Percentiles rank a stretch among this genome's conserved stretches.
phyloP scores from a whole-genome alignment of 2,329 filamentous ascomycete genomes.

The Clarireedia monteithiana region DNA sequence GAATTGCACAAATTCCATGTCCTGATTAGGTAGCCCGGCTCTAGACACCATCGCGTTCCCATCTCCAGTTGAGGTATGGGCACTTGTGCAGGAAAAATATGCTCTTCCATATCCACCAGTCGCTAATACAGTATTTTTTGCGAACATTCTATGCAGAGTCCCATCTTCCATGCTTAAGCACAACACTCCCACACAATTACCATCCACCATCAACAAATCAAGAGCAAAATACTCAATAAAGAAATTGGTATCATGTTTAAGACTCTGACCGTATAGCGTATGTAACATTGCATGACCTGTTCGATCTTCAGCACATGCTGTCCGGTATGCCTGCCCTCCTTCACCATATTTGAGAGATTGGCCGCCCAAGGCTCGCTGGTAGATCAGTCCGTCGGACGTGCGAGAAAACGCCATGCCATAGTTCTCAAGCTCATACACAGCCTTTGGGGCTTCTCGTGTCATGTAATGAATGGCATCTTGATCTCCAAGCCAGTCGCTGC shows the following conservation, averaged over 20 bases:
- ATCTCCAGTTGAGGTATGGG: constrained; percentile 97
- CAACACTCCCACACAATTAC: constrained; percentile 91
- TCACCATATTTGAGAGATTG: constrained; percentile 94
- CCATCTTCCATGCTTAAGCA: constrained; percentile 99
- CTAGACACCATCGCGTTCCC: constrained; percentile 99
- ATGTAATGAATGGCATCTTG: constrained; percentile 54
- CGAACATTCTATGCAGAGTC: constrained; percentile 92
- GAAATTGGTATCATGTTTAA: constrained; percentile 98
- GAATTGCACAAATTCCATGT: constrained; percentile 99
- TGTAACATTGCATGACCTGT: constrained; percentile 96
- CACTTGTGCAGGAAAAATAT: constrained; percentile 97
- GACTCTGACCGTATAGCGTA: constrained; percentile 95
- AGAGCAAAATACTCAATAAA: constrained; percentile 99
- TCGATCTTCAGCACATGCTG: constrained; percentile 88
- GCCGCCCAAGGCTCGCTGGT: constrained; percentile 97
- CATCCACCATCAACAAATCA: constrained; percentile 95
- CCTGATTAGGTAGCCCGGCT: constrained; percentile 95
- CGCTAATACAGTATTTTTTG: constrained; percentile 92
- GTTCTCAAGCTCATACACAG: constrained; percentile 47
- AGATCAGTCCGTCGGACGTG: constrained; percentile 40
- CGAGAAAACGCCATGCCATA: constrained; percentile 48
- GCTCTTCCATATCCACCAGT: constrained; percentile 96
- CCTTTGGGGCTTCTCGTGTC: constrained; percentile 45
- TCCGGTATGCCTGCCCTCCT: constrained; percentile 92
- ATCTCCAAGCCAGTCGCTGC: constrained; percentile 50